These are phyloP conservation scores for Cercospora citrullina DNA, from an alignment of 2,329 filamentous ascomycete genomes.

Conservation along the genomic window DNA sequence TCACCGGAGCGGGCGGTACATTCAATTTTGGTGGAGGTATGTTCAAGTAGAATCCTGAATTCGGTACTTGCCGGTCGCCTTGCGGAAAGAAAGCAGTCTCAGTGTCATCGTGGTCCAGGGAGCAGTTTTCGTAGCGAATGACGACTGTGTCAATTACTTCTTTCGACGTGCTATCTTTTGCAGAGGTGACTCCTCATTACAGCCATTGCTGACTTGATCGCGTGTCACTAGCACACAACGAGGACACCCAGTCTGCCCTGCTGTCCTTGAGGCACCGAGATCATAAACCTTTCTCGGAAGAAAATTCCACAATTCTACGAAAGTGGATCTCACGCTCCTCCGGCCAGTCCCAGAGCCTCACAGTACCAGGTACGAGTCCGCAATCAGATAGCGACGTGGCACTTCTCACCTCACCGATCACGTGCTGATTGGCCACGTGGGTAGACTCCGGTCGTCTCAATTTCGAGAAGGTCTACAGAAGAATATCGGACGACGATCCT, in stretches of 20 bases:
- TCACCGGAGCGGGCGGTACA: background rate
- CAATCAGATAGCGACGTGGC: background rate
- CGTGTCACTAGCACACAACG: background rate
- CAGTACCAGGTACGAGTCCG: background rate
- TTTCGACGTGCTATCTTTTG: background rate
- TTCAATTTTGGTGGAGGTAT: background rate
- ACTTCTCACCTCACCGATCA: background rate
- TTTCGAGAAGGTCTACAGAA: background rate
- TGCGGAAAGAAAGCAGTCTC: background rate
- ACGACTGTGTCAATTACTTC: background rate
- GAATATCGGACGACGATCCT: background rate
- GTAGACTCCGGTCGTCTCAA: background rate
- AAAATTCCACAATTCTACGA: background rate
- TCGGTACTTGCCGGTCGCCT: background rate
- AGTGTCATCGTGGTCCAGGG: background rate
- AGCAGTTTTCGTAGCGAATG: background rate
- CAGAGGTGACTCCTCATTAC: background rate
- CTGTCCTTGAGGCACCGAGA: background rate
- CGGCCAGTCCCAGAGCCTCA: background rate
- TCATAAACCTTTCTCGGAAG: background rate
- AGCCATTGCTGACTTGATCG: background rate
- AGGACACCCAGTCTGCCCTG: background rate
- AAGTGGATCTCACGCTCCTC: background rate
- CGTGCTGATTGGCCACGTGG: background rate
- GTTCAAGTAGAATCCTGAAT: background rate